phyloP scores from a whole-genome alignment of 306 rosid species.

The Lathyrus oleraceus region DNA sequence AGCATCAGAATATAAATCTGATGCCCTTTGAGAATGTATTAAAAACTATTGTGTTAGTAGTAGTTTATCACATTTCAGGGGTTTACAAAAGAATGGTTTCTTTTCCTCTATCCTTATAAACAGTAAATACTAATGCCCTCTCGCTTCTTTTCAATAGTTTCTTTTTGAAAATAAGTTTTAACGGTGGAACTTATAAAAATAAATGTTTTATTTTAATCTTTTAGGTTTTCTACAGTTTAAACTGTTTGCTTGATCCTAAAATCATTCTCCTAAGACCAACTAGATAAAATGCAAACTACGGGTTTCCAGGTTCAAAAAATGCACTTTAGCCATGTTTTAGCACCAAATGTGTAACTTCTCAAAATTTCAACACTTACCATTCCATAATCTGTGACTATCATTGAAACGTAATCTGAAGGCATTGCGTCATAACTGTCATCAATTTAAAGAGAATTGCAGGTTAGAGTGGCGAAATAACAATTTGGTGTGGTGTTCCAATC shows the following conservation, averaged over 20 bases:
- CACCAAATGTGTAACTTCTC: not conserved
- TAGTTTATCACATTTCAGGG: not conserved
- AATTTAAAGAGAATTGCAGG: conserved; percentile 34
- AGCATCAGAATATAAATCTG: not conserved
- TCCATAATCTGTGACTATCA: conserved; percentile 57
- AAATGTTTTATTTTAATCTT: not conserved
- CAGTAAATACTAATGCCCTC: not conserved
- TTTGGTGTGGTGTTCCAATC: not conserved
- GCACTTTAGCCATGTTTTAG: conserved; percentile 20
- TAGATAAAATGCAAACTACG: not conserved
- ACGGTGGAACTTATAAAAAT: not conserved
- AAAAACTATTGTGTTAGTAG: not conserved
- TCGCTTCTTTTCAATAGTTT: not conserved
- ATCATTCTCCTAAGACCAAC: conserved; percentile 5
- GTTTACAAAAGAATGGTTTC: not conserved
- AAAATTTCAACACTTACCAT: conserved; percentile 44
- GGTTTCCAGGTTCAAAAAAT: not conserved
- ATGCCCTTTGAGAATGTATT: not conserved
- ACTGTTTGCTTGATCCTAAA: conserved; percentile 4
- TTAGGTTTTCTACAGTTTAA: not conserved
- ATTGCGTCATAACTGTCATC: conserved; percentile 65
- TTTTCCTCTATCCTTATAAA: conserved; percentile 6
- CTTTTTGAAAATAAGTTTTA: not conserved
- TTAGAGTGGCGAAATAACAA: conserved; percentile 42
- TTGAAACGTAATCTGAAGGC: conserved; percentile 58